Conservation (phyloP, 2,329 filamentous ascomycete genomes). For the Blumeriella jaapii region DNA sequence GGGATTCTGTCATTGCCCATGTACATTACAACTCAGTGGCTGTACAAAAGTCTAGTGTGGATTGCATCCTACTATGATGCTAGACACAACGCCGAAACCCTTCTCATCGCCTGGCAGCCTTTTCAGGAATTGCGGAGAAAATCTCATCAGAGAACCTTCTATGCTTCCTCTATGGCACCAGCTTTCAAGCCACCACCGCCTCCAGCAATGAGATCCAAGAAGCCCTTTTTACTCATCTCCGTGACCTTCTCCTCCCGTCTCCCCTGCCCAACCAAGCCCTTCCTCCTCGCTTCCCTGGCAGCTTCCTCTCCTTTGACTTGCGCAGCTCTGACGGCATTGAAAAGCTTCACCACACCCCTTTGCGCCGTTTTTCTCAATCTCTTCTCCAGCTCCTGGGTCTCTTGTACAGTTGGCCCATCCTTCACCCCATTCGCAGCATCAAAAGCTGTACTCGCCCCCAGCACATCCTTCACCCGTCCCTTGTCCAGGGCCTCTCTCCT, state of each 20-base stretch:
- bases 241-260: slow-evolving; percentile 79
- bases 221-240: slow-evolving; percentile 95
- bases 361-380: slow-evolving; percentile 78
- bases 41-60: slow-evolving; percentile 10
- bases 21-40: slow-evolving; percentile 16
- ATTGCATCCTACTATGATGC: slow-evolving; percentile 6
- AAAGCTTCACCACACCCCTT: slow-evolving; percentile 87
- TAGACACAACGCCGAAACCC: slow-evolving; percentile 12
- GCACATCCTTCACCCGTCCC: slow-evolving; percentile 77
- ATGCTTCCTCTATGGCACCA: slow-evolving; percentile 35
- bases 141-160: no score
- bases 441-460: slow-evolving; percentile 46
- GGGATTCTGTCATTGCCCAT: slow-evolving; percentile 18
- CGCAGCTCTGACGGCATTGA: slow-evolving; percentile 87
- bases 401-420: slow-evolving; percentile 36
- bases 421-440: slow-evolving; percentile 35
- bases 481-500: slow-evolving; percentile 71
- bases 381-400: slow-evolving; percentile 62
- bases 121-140: background rate
- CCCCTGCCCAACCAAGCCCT: slow-evolving; percentile 66
- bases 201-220: slow-evolving; percentile 75
- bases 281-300: slow-evolving; percentile 54
- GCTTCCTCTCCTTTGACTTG: slow-evolving; percentile 81
- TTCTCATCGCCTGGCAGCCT: slow-evolving; percentile 17
- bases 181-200: slow-evolving; percentile 49